phyloP scores from a whole-genome alignment of 2,329 filamentous ascomycete species.

The Harringtonia lauricola region DNA sequence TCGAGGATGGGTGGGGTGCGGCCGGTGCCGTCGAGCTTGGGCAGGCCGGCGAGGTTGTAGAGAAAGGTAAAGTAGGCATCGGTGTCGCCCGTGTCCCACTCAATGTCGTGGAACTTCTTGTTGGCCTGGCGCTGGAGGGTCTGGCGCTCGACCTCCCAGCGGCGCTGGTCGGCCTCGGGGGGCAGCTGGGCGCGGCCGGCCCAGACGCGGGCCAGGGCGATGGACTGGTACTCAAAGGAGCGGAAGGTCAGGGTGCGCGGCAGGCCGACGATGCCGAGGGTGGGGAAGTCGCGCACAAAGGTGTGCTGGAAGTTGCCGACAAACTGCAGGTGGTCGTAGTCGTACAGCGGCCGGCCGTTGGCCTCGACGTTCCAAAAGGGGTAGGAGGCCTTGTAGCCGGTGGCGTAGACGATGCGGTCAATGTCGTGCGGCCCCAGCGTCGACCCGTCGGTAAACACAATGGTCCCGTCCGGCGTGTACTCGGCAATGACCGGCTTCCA shows the following conservation, averaged over 20 bases:
- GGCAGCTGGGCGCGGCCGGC: slow-evolving; percentile 29
- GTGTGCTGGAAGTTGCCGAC: slow-evolving; percentile 36
- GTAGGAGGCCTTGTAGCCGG: slow-evolving; percentile 77
- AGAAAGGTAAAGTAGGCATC: slow-evolving; percentile 32
- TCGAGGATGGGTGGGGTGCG: slow-evolving; percentile 32
- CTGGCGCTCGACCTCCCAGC: slow-evolving; percentile 33
- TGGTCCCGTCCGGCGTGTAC: slow-evolving; percentile 31
- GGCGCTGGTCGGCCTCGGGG: slow-evolving; percentile 22
- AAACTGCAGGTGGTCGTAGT: slow-evolving; percentile 34
- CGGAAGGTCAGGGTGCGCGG: slow-evolving; percentile 32
- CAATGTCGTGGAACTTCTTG: slow-evolving; percentile 39
- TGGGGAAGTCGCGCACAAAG: slow-evolving; percentile 35
- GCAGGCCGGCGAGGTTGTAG: slow-evolving; percentile 37
- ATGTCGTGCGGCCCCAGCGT: slow-evolving; percentile 44
- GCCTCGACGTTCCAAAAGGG: slow-evolving; percentile 53
- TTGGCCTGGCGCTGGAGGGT: slow-evolving; percentile 19
- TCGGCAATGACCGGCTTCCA: slow-evolving; percentile 44
- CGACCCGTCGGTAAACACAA: slow-evolving; percentile 43
- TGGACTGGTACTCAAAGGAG: slow-evolving; percentile 27
- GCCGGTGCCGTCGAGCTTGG: slow-evolving; percentile 33
- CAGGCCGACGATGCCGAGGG: slow-evolving; percentile 39
- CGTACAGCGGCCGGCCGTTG: slow-evolving; percentile 36
- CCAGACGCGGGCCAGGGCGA: slow-evolving; percentile 23
- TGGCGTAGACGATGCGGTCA: slow-evolving; percentile 75
- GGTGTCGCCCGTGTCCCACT: slow-evolving; percentile 41